Evolutionary conservation across 306 rosid species (phyloP).

Genomic region (Arachis stenosperma): DNA sequence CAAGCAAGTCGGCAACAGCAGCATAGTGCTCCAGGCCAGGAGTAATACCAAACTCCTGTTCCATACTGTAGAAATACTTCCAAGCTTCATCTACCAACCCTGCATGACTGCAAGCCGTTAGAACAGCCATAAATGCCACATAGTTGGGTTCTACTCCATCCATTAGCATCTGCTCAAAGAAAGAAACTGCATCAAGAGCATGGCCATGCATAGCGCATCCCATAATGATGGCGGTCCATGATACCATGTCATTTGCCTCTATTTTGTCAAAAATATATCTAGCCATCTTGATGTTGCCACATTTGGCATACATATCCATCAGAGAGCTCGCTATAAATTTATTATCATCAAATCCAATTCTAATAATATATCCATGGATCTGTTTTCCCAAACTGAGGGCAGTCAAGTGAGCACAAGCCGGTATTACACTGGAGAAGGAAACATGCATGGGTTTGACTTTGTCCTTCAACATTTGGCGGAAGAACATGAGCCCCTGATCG

Average conservation of each 20-base stretch:
- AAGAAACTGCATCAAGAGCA: constrained; percentile 71
- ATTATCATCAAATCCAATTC: constrained; percentile 63
- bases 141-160: constrained; percentile 66
- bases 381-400: constrained; percentile 81
- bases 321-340: constrained; percentile 72
- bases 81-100: constrained; percentile 82
- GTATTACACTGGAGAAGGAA: constrained; percentile 81
- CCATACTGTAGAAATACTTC: constrained; percentile 71
- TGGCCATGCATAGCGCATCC: constrained; percentile 88
- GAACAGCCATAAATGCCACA: constrained; percentile 75
- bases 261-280: constrained; percentile 60
- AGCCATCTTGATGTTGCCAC: constrained; percentile 72
- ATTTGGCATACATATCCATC: constrained; percentile 91
- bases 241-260: constrained; percentile 67
- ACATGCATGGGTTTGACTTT: constrained; percentile 60
- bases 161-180: constrained; percentile 71
- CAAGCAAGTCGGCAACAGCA: constrained; percentile 86
- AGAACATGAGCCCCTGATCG: constrained; percentile 64
- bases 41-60: constrained; percentile 51
- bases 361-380: constrained; percentile 72
- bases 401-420: constrained; percentile 88
- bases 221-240: constrained; percentile 95
- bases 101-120: constrained; percentile 87
- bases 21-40: constrained; percentile 89
- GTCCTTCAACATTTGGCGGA: constrained; percentile 63